Base-by-base conservation (phyloP, 805 yeast species). In the Starmerella stigmatis region DNA sequence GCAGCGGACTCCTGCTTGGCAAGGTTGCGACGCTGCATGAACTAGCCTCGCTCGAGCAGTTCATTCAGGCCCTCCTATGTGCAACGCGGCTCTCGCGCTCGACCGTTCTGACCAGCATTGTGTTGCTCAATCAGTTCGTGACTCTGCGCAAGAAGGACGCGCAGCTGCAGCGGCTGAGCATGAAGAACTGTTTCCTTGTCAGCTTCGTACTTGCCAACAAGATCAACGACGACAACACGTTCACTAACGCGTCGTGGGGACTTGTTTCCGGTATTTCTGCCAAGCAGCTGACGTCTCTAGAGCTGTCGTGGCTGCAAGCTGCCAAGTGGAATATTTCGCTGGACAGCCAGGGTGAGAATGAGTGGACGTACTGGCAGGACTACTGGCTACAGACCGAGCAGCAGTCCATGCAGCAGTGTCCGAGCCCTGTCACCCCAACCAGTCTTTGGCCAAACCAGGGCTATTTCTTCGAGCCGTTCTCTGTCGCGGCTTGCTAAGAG, bases 221-320 rank as follows among this genome's bases (percentile, higher is more conserved):
- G 66, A 85, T 86, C 63, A 86, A 88, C 61, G 97, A 89, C 65
- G 98, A 89, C 67, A 86, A 89, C 66, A 89, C 96, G 23, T 89
- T 89, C 61, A 86, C 94, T 49, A 89, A 89, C 66, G 79, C 78
- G 58, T 85, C 96, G 7, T 89, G 98, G 98, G 75, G 86, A 33
- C 86, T 86, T 50, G 97, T 96, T n/a, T 83, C 96, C 5, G 94
- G 94, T 16, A 72, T 89, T 51, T 64, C 75, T 6, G 69, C 84
- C 39, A 58, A 59, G 2, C 64, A 72, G 28, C 71, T 89, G 51
- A 86, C 88, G 57, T 57, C 60, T 15, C 66, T 76, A 49, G 98
- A 89, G 67, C 74, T 73, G 44, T 68, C 66, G 36, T 89, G 94
- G 89, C 70, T 85, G 48, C 43, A 38, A 16, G 46, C 45, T 5